A percentile compares a stretch with the other conserved stretches of the same genome.
Evolutionary conservation across 2,329 filamentous ascomycete species (phyloP).

Genomic region (Zopfia rhizophila): DNA sequence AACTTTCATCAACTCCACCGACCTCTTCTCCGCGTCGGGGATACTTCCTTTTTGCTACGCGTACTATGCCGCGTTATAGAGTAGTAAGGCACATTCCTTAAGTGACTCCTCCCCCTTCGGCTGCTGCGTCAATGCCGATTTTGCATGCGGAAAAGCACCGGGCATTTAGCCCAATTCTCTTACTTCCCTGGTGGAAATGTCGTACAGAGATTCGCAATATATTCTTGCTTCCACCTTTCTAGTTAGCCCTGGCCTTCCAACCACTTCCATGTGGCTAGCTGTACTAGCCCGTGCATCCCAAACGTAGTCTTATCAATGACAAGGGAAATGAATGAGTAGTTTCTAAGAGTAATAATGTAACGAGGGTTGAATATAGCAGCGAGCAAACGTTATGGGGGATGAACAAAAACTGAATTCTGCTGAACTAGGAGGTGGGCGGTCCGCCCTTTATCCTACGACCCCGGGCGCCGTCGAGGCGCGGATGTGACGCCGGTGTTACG

Average conservation of each 20-base stretch:
- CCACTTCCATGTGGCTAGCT: constrained; percentile 41
- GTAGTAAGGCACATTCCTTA: constrained; percentile 14
- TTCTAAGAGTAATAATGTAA: constrained; percentile 41
- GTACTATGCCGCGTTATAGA: constrained; percentile 22
- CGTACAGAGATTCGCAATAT: constrained; percentile 34
- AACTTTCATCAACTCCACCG: too few species aligned
- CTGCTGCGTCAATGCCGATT: constrained; percentile 13
- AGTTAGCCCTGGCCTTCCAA: constrained; percentile 23
- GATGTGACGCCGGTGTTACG: too few species aligned
- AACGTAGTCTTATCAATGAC: constrained; percentile 36
- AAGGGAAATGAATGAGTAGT: constrained; percentile 51
- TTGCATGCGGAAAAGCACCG: constrained; percentile 42
- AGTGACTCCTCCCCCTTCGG: constrained; percentile 3
- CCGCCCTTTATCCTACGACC: too few species aligned
- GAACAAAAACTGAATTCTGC: too few species aligned
- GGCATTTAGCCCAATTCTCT: constrained; percentile 46
- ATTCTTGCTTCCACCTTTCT: constrained; percentile 43
- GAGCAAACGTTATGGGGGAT: too few species aligned
- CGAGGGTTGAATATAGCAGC: too few species aligned
- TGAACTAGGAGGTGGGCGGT: too few species aligned
- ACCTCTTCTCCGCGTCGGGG: constrained; percentile 13
- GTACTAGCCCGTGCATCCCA: constrained; percentile 58
- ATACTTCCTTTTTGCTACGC: constrained; percentile 11
- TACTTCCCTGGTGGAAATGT: constrained; percentile 39
- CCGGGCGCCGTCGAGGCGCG: too few species aligned